Evolutionary conservation across 2,329 filamentous ascomycete species (phyloP).

Genomic region (Epicoccum nigrum): DNA sequence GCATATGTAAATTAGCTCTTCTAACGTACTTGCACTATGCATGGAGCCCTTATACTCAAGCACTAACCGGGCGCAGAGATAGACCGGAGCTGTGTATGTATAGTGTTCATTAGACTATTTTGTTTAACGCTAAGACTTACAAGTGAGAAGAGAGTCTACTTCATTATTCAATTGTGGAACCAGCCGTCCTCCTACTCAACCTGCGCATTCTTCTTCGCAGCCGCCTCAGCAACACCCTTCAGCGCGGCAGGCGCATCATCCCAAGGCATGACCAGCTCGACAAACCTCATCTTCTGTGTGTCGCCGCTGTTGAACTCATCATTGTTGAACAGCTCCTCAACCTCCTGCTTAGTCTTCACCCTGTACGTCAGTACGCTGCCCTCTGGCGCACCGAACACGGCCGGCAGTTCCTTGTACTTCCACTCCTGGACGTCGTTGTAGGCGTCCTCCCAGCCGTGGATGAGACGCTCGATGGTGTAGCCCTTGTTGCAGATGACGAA

Average conservation of each 20-base stretch:
- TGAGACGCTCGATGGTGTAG: constrained; percentile 87
- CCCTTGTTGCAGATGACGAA: constrained; percentile 89
- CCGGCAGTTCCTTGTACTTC: constrained; percentile 72
- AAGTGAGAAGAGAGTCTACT: not conserved
- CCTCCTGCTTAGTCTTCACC: constrained; percentile 71
- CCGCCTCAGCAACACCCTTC: constrained; percentile 72
- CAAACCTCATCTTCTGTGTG: constrained; percentile 66
- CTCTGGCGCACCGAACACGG: constrained; percentile 68
- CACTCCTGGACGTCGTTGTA: constrained; percentile 85
- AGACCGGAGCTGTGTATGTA: not conserved
- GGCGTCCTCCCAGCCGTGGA: constrained; percentile 77
- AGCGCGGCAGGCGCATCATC: constrained; percentile 77
- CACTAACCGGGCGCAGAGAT: too few species aligned
- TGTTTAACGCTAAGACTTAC: not conserved
- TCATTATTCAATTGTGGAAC: not conserved
- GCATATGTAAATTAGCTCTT: not conserved
- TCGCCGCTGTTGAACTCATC: constrained; percentile 60
- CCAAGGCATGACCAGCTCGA: constrained; percentile 81
- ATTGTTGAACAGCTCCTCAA: constrained; percentile 69
- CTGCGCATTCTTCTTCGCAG: constrained; percentile 67
- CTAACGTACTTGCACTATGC: too few species aligned
- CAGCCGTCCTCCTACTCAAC: constrained; percentile 12
- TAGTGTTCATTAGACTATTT: not conserved
- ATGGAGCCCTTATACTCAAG: too few species aligned
- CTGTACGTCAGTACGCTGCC: constrained; percentile 67